Percentiles rank a stretch among this genome's conserved stretches.
Evolutionary conservation across 495 filamentous ascomycete genomes (phyloP).

Genomic region (Trichocladium uniseriatum): DNA sequence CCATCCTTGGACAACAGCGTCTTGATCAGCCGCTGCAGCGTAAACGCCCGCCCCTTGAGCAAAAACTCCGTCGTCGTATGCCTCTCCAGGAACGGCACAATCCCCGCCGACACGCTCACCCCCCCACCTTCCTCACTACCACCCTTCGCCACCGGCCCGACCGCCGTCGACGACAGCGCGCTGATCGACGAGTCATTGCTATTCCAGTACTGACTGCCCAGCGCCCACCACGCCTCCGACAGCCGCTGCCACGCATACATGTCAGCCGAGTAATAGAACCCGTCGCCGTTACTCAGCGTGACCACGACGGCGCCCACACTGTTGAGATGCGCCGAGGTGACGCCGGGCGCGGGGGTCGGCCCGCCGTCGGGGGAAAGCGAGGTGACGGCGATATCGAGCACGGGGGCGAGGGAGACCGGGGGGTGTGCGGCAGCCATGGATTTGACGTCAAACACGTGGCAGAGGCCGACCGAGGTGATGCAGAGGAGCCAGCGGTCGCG

Average conservation of each 20-base stretch:
- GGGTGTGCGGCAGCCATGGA: slow-evolving; percentile 78
- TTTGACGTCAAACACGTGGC: slow-evolving; percentile 88
- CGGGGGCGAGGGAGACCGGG: slow-evolving; percentile 79
- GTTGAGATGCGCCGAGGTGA: slow-evolving; percentile 87
- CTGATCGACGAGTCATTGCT: slow-evolving; percentile 77
- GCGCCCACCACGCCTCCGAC: slow-evolving; percentile 95
- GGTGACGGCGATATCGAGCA: slow-evolving; percentile 70
- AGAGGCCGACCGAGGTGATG: slow-evolving; percentile 79
- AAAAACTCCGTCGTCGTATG: slow-evolving; percentile 89
- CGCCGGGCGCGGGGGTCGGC: slow-evolving; percentile 62
- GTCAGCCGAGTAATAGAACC: slow-evolving; percentile 70
- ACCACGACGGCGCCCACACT: slow-evolving; percentile 74
- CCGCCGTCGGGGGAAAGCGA: slow-evolving; percentile 57
- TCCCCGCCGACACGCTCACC: slow-evolving; percentile 73
- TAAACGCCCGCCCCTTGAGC: slow-evolving; percentile 81
- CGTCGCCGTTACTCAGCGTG: slow-evolving; percentile 84
- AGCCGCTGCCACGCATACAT: slow-evolving; percentile 93
- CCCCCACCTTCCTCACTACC: slow-evolving; percentile 30
- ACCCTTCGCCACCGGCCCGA: slow-evolving; percentile 36
- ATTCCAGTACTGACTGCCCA: slow-evolving; percentile 97
- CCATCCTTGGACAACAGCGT: slow-evolving; percentile 74
- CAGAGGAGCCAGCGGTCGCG: slow-evolving; percentile 82
- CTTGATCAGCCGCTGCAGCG: slow-evolving; percentile 83
- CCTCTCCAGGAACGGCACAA: slow-evolving; percentile 86
- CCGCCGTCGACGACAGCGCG: slow-evolving; percentile 62